Evolutionary conservation across 2,329 filamentous ascomycete species (phyloP), one percentile per base, ranked within the genome.

Genomic region (Beauveria brongniartii): DNA sequence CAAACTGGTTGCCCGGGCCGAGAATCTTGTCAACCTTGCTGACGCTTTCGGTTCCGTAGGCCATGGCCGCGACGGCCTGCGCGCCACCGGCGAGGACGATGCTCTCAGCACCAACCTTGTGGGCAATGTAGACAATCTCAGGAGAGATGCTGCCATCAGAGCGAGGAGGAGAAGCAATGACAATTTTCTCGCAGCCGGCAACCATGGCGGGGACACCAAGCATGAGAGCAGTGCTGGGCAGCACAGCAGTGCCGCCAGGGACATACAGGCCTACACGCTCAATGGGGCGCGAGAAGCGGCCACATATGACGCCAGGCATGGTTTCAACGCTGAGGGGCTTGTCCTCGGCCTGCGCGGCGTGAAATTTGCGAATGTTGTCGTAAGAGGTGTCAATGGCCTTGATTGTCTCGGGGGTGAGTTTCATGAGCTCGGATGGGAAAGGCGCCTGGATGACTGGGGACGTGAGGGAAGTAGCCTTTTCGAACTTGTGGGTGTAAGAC

Each of bases 1-100:
- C 94, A 71, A 97, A 99, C 74, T 97, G 94, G 76, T 99, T 99
- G 41, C 94, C 94, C 3, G 94, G 94, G 0, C 94, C 94, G 14
- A 97, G 85, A 67, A 99, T 97, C 84, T 99, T 99, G 81, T 99
- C 94, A 8, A 99, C 94, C 79, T 99, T 99, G 74, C 81, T 90
- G 55, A 99, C 86, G 67, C 87, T 93, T 75, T 97, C 89, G 0
- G 94, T 99, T 53, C 94, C 94, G 76, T 99, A 99, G 2, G 94
- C 94, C 88, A 99, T 89, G 53, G 94, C 94, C 22, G 93, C 94
- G 43, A 99, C 87, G 48, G 94, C 94, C 77, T 99, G 94, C 0
- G 93, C 94, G 64, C 94, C 94, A 64, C 94, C 94, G 12, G 94
- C 94, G 28, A 99, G 83, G 5, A 99, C 93, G 67, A 99, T 97